These are phyloP conservation scores for Fonsecaea multimorphosa DNA, from an alignment of 2,329 filamentous ascomycete species.

Conservation along the genomic window DNA sequence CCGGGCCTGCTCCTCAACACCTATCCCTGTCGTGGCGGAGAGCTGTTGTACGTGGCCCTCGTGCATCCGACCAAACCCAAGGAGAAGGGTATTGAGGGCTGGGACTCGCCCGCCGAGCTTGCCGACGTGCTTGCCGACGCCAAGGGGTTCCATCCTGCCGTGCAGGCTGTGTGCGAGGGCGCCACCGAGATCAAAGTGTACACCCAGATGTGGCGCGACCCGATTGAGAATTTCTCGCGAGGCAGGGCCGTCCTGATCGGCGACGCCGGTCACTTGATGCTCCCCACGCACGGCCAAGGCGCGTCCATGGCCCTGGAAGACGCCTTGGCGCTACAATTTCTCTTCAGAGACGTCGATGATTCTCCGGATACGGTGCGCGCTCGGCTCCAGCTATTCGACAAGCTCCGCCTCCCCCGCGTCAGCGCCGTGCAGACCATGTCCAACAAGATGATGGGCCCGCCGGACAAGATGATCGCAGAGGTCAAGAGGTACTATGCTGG, in stretches of 20 bases:
- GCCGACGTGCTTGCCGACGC: slow-evolving; percentile 25
- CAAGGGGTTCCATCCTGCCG: slow-evolving; percentile 29
- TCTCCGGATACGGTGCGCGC: slow-evolving; percentile 9
- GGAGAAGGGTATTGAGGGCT: slow-evolving; percentile 26
- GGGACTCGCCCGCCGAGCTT: slow-evolving; percentile 28
- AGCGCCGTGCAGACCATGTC: slow-evolving; percentile 29
- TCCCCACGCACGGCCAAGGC: slow-evolving; percentile 61
- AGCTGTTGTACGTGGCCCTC: slow-evolving; percentile 28
- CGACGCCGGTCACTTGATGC: slow-evolving; percentile 69
- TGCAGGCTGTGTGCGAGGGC: slow-evolving; percentile 30
- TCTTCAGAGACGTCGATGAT: slow-evolving; percentile 35
- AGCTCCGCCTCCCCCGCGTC: slow-evolving; percentile 28
- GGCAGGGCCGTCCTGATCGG: slow-evolving; percentile 65
- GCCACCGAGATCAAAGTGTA: slow-evolving; percentile 33
- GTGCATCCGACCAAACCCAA: slow-evolving; percentile 31
- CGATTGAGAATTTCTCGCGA: slow-evolving; percentile 53
- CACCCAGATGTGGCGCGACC: slow-evolving; percentile 32
- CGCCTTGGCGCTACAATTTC: slow-evolving; percentile 41
- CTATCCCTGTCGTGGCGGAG: slow-evolving; percentile 28
- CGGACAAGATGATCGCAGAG: slow-evolving; percentile 27
- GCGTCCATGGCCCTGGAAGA: slow-evolving; percentile 46
- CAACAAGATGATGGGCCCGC: slow-evolving; percentile 34
- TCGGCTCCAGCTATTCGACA: slow-evolving; percentile 23
- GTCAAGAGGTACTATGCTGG: slow-evolving; percentile 27
- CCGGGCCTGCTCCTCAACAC: slow-evolving; percentile 31